These are phyloP conservation scores for Effrenium voratum DNA, from an alignment of 73 alveolate species.

Conservation along the genomic window DNA sequence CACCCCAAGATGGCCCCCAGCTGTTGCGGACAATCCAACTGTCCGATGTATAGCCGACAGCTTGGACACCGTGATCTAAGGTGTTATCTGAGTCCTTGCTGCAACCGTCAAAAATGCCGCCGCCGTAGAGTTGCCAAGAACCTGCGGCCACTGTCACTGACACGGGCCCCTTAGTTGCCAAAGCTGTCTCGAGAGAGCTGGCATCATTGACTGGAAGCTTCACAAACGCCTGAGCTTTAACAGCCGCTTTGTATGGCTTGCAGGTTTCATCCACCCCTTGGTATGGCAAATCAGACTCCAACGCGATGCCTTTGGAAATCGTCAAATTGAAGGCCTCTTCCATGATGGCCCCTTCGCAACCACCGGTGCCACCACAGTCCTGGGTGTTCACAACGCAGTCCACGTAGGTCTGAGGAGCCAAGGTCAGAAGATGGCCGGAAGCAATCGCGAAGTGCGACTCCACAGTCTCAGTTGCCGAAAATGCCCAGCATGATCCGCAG, in stretches of 20 bases:
- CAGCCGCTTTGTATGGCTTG: slow-evolving; percentile 38
- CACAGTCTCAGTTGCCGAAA: slow-evolving; percentile 77
- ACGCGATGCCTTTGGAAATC: slow-evolving; percentile 61
- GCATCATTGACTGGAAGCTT: slow-evolving; percentile 82
- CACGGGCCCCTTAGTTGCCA: slow-evolving; percentile 76
- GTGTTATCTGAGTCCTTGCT: slow-evolving; percentile 25
- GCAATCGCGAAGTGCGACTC: slow-evolving; percentile 80
- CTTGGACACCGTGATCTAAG: slow-evolving; percentile 86
- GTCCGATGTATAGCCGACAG: slow-evolving; percentile 74
- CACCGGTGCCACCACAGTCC: slow-evolving; percentile 87
- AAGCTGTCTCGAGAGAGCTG: slow-evolving; percentile 29
- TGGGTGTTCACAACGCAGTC: slow-evolving; percentile 65
- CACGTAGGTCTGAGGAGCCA: slow-evolving; percentile 86
- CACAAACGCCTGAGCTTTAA: slow-evolving; percentile 44
- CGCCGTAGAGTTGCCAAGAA: slow-evolving; percentile 78
- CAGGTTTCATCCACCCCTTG: slow-evolving; percentile 46
- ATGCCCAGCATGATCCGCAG: slow-evolving; percentile 86
- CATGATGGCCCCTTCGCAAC: slow-evolving; percentile 90
- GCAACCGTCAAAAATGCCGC: slow-evolving; percentile 85
- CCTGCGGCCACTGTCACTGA: slow-evolving; percentile 86
- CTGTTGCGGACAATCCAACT: slow-evolving; percentile 73
- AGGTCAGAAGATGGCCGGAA: slow-evolving; percentile 64
- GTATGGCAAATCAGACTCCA: slow-evolving; percentile 68
- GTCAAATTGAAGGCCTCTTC: slow-evolving; percentile 87
- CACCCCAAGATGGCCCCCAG: slow-evolving; percentile 89